phyloP scores from a whole-genome alignment of 768 basidiomycete species.

The Boletus edulis region DNA sequence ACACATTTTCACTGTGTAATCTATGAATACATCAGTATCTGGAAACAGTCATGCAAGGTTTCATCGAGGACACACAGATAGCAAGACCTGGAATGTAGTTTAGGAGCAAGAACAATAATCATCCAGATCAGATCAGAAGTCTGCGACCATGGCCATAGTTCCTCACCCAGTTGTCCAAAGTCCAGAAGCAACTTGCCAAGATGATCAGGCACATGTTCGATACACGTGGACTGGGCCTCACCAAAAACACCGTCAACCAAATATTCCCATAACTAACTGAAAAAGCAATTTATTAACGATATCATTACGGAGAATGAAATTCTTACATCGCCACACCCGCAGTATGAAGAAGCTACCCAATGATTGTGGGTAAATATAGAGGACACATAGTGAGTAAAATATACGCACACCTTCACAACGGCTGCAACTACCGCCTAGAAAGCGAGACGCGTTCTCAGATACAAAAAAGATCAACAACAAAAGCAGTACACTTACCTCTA shows the following conservation, averaged over 20 bases:
- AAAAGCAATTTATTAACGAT: neutral
- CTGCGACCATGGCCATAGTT: neutral
- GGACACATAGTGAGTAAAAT: neutral
- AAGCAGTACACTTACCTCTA: slow-evolving; percentile 30
- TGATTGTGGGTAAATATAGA: neutral
- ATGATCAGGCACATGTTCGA: neutral
- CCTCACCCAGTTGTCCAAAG: slow-evolving; percentile 49
- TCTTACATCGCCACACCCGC: slow-evolving; percentile 61
- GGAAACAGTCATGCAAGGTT: neutral
- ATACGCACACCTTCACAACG: slow-evolving; percentile 53
- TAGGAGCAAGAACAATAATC: neutral
- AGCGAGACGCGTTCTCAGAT: slow-evolving; percentile 1
- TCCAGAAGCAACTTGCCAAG: slow-evolving; percentile 43
- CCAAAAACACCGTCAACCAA: slow-evolving; percentile 43
- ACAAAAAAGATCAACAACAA: neutral
- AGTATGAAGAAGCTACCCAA: slow-evolving; percentile 50
- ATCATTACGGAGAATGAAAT: slow-evolving; percentile 8
- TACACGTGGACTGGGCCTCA: slow-evolving; percentile 26
- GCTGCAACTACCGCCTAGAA: slow-evolving; percentile 50
- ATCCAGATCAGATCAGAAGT: neutral
- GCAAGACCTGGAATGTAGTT: slow-evolving; percentile 33
- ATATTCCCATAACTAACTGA: slow-evolving; percentile 56
- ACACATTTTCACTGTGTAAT: slow-evolving; percentile 48
- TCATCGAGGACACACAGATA: slow-evolving; percentile 30
- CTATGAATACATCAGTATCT: slow-evolving; percentile 26